Evolutionary conservation across 2,329 filamentous ascomycete genomes (phyloP), one percentile per base, ranked within the genome.

Genomic region (Cladosporium sphaerospermum): DNA sequence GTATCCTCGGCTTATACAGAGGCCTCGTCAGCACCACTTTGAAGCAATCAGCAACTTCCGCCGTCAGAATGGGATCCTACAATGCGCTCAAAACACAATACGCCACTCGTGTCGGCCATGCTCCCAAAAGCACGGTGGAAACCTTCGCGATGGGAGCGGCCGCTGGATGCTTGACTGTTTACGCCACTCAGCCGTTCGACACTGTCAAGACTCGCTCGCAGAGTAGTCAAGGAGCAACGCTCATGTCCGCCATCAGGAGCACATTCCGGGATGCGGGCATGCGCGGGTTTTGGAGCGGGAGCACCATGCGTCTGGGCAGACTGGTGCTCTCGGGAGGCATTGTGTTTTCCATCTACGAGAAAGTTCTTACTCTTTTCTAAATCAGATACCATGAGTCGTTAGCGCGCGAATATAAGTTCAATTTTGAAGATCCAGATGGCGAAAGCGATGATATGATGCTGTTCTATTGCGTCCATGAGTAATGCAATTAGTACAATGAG

Each of bases 51-150:
- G 70, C 71, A 0, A 77, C 73, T 0, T 76, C 75, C 1, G 73
- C 72, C 2, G 71, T 77, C 1, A 67, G 74, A 6, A 76, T 77
- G 73, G 74, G 75, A 0, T 71, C 69, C 2, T 79, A 78, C 63
- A 78, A 77, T 52, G 66, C 74, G 18, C 59, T 78, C 41, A 72
- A 71, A 16, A 54, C 48, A 16, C 71, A 75, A 41, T 57, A 63
- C 13, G 57, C 60, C 11, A 40, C 52, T 54, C 33, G 55, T 47
- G 53, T 61, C 9, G 60, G 62, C 2, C 41, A 63, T 4, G 55
- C 63, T 1, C 61, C 63, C 34, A 64, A 59, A 19, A 63, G 56
- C 5, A 57, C 56, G 2, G 52, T 58, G 11, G 56, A 55, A 33
- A 64, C 62, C 0, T 67, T 69, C 47, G 59, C 60, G 8, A 57